Evolutionary conservation across 169 alveolate genomes (phyloP).

Genomic region (Miamiensis avidus): DNA sequence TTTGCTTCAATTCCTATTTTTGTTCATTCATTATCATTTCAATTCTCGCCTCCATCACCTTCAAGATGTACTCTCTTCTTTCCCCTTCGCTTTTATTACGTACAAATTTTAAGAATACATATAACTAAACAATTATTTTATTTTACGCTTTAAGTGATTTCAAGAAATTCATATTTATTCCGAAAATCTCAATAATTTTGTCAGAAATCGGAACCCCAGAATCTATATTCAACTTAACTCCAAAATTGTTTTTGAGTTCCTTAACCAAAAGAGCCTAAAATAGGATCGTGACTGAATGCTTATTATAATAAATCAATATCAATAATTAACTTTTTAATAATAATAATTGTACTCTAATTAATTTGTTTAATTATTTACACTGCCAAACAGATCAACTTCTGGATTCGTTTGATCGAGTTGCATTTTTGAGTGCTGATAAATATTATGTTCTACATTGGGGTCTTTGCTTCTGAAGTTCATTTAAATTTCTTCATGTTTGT

Average conservation of each 20-base stretch:
- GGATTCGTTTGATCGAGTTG: background rate
- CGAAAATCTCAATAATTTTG: background rate
- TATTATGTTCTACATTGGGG: background rate
- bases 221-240: background rate
- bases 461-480: background rate
- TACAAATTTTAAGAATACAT: too few relatives aligned
- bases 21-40: background rate
- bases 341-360: too few relatives aligned
- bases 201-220: background rate
- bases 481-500: background rate
- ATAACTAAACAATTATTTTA: too few relatives aligned
- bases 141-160: background rate
- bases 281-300: background rate
- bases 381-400: too few relatives aligned
- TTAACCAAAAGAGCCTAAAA: background rate
- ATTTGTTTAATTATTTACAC: too few relatives aligned
- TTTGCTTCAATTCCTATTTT: background rate
- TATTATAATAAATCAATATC: too few relatives aligned
- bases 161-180: background rate
- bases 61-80: background rate
- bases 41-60: background rate
- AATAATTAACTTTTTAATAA: too few relatives aligned
- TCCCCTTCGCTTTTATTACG: background rate
- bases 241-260: background rate
- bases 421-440: background rate